These are phyloP conservation scores for Fusarium siculi DNA, from an alignment of 2,329 filamentous ascomycete genomes.

Conservation along the genomic window DNA sequence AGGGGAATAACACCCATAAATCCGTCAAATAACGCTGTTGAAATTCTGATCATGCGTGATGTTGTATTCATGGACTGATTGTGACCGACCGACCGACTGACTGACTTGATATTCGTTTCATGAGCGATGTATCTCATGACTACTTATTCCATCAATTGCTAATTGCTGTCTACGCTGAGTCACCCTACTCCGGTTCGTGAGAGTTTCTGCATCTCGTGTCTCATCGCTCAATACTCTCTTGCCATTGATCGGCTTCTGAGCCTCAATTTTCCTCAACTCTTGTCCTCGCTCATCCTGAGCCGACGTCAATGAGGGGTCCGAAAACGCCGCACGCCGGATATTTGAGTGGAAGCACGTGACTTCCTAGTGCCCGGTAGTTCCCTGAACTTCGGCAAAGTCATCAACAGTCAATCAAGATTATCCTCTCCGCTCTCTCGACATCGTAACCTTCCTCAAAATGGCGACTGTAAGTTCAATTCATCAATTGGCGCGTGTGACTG, in stretches of 20 bases:
- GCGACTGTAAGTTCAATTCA: constrained; percentile 69
- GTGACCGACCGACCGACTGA: background rate
- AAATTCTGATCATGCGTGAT: background rate
- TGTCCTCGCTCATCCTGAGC: background rate
- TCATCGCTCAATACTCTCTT: background rate
- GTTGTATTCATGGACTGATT: background rate
- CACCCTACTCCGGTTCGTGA: background rate
- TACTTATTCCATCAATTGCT: background rate
- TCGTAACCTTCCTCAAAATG: constrained; percentile 68
- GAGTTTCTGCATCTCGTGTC: background rate
- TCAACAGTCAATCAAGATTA: constrained; percentile 59
- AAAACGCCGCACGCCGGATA: constrained; percentile 29
- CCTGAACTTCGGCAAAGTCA: constrained; percentile 58
- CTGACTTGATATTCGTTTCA: background rate
- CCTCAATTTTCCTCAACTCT: background rate
- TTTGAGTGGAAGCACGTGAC: constrained; percentile 48
- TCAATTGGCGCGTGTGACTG: constrained; percentile 44
- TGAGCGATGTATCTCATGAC: background rate
- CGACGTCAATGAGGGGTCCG: constrained; percentile 40
- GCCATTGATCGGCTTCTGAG: background rate
- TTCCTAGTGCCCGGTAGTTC: constrained; percentile 42
- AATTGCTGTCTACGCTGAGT: background rate
- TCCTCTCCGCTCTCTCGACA: constrained; percentile 60
- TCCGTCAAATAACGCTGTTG: constrained; percentile 16
- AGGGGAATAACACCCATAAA: constrained; percentile 34